Evolutionary conservation across 2,329 filamentous ascomycete species (phyloP).

Genomic region (Dothistroma pini): DNA sequence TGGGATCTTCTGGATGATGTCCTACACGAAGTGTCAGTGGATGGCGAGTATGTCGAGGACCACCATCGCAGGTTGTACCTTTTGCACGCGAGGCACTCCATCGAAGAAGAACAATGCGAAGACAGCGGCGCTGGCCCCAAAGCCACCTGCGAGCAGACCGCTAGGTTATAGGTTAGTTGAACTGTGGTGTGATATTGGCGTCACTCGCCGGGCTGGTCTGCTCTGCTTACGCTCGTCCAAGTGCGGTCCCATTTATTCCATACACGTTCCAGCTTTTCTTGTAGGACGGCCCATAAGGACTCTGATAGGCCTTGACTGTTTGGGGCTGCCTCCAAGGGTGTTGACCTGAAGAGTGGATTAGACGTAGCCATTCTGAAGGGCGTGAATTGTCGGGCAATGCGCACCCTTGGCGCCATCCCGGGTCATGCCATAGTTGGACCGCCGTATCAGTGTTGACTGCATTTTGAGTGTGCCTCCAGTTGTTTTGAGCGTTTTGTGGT

Average conservation of each 20-base stretch:
- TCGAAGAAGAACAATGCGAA: conserved; percentile 63
- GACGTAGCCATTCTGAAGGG: too few relatives aligned
- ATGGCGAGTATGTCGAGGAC: background rate
- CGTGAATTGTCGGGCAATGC: too few relatives aligned
- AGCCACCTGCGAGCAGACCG: conserved; percentile 50
- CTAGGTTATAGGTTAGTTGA: conserved; percentile 33
- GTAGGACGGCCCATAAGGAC: conserved; percentile 57
- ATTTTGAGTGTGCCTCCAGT: conserved; percentile 20
- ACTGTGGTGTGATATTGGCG: background rate
- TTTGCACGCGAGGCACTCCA: conserved; percentile 48
- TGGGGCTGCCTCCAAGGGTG: conserved; percentile 35
- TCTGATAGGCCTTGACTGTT: conserved; percentile 51
- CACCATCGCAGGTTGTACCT: conserved; percentile 6
- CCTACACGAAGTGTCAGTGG: conserved; percentile 6
- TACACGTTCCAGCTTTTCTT: too few relatives aligned
- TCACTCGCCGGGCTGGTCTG: conserved; percentile 32
- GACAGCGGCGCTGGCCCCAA: conserved; percentile 56
- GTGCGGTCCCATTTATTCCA: too few relatives aligned
- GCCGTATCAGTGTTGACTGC: conserved; percentile 26
- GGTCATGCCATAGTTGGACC: background rate
- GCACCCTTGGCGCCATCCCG: background rate
- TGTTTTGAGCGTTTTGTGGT: background rate
- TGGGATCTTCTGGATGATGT: conserved; percentile 53
- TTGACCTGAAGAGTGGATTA: background rate
- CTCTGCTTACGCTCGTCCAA: background rate